Base-by-base conservation (phyloP, 495 filamentous ascomycete genomes). In the Penicillium lividum region DNA sequence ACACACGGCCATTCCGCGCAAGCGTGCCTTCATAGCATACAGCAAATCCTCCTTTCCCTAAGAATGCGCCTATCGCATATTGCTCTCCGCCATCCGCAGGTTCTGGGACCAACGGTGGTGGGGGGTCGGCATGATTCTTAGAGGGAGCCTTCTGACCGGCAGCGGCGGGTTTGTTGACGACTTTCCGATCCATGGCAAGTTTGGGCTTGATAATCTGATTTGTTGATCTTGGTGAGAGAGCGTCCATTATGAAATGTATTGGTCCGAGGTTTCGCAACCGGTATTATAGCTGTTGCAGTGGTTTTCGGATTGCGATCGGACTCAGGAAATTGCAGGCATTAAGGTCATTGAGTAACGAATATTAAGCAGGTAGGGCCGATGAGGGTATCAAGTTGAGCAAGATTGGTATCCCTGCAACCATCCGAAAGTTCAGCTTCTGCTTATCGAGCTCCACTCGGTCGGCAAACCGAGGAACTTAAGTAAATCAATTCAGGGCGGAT, bases 31-130 rank as follows among this genome's bases (percentile, higher is more conserved):
- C 79, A 60, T 89, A 94, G 71, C 94, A 97, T 29, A 96, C 89
- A 18, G 94, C 94, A 68, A 98, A 98, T 0, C 94, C 94, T 45
- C 94, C 94, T 75, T 94, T 97, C 0, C 94, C 94, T 44, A 98
- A 77, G 53, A 89, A 84, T 42, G 77, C 81, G n/a, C 93, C 94
- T 7, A 92, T 89, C 40, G 85, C 82, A 77, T 97, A 98, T 51
- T 84, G 80, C 58, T 90, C 86, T 51, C 88, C 86, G 73, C 89
- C 80, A 63, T 82, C 81, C 40, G 84, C 82, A 54, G 91, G 92
- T 68, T 97, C 91, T 54, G 77, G 71, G 27, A 97, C 89, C 63
- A 89, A 76, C 51, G 85, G 72, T 29, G 94, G 93, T 16, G 91
- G 91, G 34, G 86, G 87, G 8, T 89, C 85, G 30, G 91, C 86